phyloP scores from a whole-genome alignment of 192 early-diverging fungal genomes.

The Coemansia sp. region DNA sequence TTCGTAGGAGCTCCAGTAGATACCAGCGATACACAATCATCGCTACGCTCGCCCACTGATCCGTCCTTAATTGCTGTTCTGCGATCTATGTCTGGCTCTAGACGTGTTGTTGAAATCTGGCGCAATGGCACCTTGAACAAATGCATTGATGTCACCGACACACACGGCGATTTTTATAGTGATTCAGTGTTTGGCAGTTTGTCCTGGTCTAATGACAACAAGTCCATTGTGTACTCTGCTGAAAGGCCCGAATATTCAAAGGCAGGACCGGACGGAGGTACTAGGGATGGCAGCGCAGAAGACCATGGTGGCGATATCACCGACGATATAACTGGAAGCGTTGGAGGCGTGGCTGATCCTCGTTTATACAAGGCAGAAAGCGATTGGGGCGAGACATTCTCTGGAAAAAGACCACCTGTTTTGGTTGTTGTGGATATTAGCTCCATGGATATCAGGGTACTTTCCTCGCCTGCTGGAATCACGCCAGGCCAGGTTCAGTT shows the following conservation, averaged over 20 bases:
- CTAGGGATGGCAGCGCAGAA: background rate
- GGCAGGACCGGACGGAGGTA: conserved; percentile 17
- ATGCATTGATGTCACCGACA: conserved; percentile 64
- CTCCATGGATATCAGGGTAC: conserved; percentile 30
- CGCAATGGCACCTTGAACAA: conserved; percentile 54
- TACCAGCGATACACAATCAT: conserved; percentile 29
- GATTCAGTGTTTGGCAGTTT: conserved; percentile 70
- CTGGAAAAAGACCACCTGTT: conserved; percentile 58
- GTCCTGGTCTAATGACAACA: conserved; percentile 61
- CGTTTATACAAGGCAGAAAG: conserved; percentile 56
- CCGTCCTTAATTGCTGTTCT: conserved; percentile 44
- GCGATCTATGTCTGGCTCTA: conserved; percentile 24
- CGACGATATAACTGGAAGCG: conserved; percentile 42
- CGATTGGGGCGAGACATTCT: conserved; percentile 74
- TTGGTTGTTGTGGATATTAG: conserved; percentile 60
- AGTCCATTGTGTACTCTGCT: conserved; percentile 66
- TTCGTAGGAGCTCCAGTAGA: conserved; percentile 35
- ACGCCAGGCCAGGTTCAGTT: conserved; percentile 58
- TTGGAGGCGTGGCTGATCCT: conserved; percentile 42
- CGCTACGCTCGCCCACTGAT: conserved; percentile 39
- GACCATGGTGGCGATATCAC: conserved; percentile 15
- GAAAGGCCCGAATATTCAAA: conserved; percentile 57
- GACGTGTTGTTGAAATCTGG: conserved; percentile 66
- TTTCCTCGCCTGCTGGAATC: conserved; percentile 17
- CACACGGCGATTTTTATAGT: conserved; percentile 71